Base-by-base conservation (phyloP, 768 basidiomycete species). In the Podaxis carcinomalis region DNA sequence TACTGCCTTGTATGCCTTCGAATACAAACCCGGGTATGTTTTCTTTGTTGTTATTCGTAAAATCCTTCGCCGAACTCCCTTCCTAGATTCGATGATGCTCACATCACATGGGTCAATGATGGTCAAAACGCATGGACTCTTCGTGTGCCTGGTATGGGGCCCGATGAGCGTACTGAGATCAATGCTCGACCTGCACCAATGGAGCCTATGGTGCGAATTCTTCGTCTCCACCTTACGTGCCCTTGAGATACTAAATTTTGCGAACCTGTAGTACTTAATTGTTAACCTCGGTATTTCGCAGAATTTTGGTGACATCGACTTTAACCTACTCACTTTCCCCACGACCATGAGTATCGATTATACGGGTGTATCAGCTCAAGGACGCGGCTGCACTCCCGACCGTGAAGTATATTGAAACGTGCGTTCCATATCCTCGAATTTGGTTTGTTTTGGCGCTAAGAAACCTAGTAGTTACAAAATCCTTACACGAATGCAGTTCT, bases 81-180 rank as follows among this genome's bases (percentile, higher is more conserved):
- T 62, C 64, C 28, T 47, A 83, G 81, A 10, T 80, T 78, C 59
- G 80, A 83, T 62, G 69, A 77, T 59, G 77, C 66, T 47, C 90
- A 90, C 64, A 86, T 90, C 62, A 83, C 84, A 25, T 90, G 89
- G 89, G 80, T 90, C 57, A 86, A 79, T 67, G 73, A 86, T 55
- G 78, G 72, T 61, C 75, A 78, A 57, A 72, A 74, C 3, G 77
- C 82, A 6, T 89, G 87, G 88, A 87, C 85, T 6, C 61, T 89
- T 50, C 72, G 76, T 51, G 75, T 73, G 3, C 72, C 72, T 11
- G 89, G 80, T 3, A 51, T 89, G 52, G 83, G 68, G 0, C 65
- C 80, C 0, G 83, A 91, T 70, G 25, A 75, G 13, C 65, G 68
- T 16, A 77, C 77, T 0, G 78, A 85, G 57, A 84, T 90, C 42